These are phyloP conservation scores for Mycena epipterygia DNA, from an alignment of 768 basidiomycete genomes.

Conservation along the genomic window DNA sequence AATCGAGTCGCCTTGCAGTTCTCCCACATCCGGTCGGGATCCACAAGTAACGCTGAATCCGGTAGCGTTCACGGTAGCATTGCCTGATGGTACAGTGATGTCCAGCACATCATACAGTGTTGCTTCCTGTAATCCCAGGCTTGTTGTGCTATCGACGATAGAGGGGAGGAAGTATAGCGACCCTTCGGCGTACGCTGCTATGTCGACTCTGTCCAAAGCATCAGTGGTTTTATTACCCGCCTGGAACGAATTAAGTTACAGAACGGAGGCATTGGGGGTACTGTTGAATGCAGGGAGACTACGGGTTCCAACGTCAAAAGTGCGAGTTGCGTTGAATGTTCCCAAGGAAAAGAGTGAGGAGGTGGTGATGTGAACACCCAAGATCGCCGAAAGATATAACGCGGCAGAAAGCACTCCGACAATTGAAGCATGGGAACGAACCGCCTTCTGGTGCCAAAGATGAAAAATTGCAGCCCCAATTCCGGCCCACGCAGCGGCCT, in stretches of 20 bases:
- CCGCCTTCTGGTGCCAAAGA: conserved; percentile 2
- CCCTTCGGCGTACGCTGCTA: neutral
- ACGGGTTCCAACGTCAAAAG: neutral
- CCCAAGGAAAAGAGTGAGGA: neutral
- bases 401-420: neutral
- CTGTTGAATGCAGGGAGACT: neutral
- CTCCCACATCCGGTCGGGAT: neutral
- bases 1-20: neutral
- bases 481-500: conserved; percentile 7
- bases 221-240: neutral
- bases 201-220: neutral
- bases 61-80: neutral
- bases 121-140: neutral
- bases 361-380: conserved; percentile 4
- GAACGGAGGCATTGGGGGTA: neutral
- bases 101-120: conserved; percentile 15
- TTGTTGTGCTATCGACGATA: neutral
- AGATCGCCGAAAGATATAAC: neutral
- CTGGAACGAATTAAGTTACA: neutral
- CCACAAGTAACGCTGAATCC: conserved; percentile 15
- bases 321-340: neutral
- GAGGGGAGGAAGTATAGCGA: conserved; percentile 1
- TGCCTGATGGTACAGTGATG: neutral
- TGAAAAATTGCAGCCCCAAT: neutral
- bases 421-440: neutral